Percentiles rank a stretch among this genome's conserved stretches.
Evolutionary conservation across 2,329 filamentous ascomycete genomes (phyloP).

Genomic region (Eutypella sp.): DNA sequence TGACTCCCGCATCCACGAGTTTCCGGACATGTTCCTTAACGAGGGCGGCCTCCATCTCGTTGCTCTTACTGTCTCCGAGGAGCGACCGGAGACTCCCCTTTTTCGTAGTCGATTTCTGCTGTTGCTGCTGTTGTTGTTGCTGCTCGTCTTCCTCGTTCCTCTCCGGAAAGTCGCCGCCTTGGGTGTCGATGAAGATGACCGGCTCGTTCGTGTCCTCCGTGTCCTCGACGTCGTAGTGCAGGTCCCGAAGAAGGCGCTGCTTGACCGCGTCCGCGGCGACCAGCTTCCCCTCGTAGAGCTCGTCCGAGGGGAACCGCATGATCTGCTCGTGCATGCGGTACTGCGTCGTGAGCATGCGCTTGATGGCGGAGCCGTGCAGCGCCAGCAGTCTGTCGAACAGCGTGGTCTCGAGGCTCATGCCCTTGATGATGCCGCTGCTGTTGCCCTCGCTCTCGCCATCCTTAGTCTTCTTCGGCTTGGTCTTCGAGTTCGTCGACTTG

Average conservation of each 20-base stretch:
- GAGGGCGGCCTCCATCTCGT: constrained; percentile 81
- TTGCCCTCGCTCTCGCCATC: constrained; percentile 25
- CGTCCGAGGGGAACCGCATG: constrained; percentile 88
- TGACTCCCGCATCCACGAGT: constrained; percentile 75
- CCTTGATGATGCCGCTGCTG: constrained; percentile 44
- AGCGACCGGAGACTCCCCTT: constrained; percentile 42
- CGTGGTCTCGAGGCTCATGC: constrained; percentile 74
- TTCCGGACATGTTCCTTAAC: constrained; percentile 72
- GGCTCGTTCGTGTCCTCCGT: constrained; percentile 86
- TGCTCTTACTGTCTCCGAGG: constrained; percentile 53
- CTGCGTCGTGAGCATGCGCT: constrained; percentile 92
- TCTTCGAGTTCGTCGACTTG: constrained; percentile 64
- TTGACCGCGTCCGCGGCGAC: constrained; percentile 77
- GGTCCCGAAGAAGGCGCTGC: constrained; percentile 65
- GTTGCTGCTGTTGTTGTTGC: too few relatives aligned
- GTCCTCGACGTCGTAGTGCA: constrained; percentile 72
- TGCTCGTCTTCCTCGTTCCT: constrained; percentile 70
- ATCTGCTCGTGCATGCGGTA: constrained; percentile 98
- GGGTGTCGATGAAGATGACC: constrained; percentile 91
- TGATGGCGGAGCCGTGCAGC: constrained; percentile 77
- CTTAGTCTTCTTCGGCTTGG: constrained; percentile 31
- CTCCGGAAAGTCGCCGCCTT: constrained; percentile 88
- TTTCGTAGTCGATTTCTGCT: too few relatives aligned
- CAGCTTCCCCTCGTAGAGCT: constrained; percentile 79
- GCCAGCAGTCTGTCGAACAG: constrained; percentile 84